phyloP scores from a whole-genome alignment of 108 stramenopile genomes.

The Aureococcus anophagefferens region DNA sequence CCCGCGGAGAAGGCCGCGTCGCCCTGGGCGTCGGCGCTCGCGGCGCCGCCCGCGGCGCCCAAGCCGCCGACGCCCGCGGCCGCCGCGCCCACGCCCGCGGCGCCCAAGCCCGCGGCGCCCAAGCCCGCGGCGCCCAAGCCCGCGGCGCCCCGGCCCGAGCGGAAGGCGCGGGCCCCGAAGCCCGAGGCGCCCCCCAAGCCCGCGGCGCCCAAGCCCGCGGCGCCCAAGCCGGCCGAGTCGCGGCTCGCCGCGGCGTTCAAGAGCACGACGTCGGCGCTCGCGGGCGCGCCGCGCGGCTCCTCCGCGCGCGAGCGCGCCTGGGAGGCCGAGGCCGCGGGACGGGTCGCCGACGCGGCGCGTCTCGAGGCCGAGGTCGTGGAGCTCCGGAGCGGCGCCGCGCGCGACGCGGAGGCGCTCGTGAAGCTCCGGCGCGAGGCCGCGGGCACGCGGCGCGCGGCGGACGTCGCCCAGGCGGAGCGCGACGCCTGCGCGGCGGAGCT shows the following conservation, averaged over 20 bases:
- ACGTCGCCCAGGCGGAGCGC: background rate
- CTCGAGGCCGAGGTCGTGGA: background rate
- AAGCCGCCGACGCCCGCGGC: too few species aligned
- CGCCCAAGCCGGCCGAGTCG: background rate
- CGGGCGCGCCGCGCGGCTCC: background rate
- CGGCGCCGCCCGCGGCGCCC: too few species aligned
- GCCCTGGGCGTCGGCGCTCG: too few species aligned
- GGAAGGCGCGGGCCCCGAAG: background rate
- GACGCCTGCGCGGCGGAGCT: background rate
- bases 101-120: too few species aligned
- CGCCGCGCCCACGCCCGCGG: too few species aligned
- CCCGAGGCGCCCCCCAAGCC: background rate
- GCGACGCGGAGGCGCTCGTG: background rate
- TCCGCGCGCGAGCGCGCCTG: background rate
- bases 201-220: background rate
- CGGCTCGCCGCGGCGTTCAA: background rate
- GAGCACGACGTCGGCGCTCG: background rate
- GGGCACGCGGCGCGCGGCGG: background rate
- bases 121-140: too few species aligned
- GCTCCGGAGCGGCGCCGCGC: background rate
- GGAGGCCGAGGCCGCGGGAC: background rate
- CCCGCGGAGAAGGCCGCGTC: too few species aligned
- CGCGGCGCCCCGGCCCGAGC: background rate
- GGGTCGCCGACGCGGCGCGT: background rate
- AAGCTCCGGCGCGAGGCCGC: background rate